Evolutionary conservation across 495 filamentous ascomycete species (phyloP), one percentile per base, ranked within the genome.

Genomic region (Penicillium canariense): DNA sequence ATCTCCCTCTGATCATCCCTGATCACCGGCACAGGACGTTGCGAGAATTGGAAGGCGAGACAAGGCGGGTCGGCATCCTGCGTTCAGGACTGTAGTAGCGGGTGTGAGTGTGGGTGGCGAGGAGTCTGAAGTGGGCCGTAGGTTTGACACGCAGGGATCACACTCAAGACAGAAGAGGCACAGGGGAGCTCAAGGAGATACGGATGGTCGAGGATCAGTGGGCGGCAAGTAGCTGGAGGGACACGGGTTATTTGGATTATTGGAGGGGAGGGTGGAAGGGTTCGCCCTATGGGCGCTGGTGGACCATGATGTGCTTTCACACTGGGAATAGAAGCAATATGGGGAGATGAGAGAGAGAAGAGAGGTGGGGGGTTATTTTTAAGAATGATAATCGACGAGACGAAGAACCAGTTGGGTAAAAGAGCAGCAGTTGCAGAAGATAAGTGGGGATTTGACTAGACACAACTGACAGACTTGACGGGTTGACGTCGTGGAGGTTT

Each of bases 1-100:
- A 70, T 72, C 52, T 43, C 22, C 10, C 18, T 18, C 14, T 31
- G 25, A 20, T 28, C 45, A 46, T 58, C 26, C 45, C 42, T 49
- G 28, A 58, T 58, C 55, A 55, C 48, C 32, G 42, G 35, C 25
- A 26, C 36, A 40, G 42, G 27, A 52, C 14, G 55, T 23, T 42
- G 20, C 30, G 49, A 50, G 26, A 49, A 12, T 31, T 48, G 32
- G 39, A 35, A 42, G 26, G 28, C 39, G 25, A 38, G 28, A 26
- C 15, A 20, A 49, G 17, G 38, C 27, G 4, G 45, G 22, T 54
- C 46, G 31, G 45, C 56, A 59, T 59, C 38, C 54, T 57, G 52
- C 27, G 36, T 47, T 26, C 25, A 35, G 40, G 50, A 23, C 10
- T 14, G 38, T 14, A 20, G 15, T 30, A 17, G 12, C 40, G 35